Percentiles rank a stretch among this genome's conserved stretches.
Evolutionary conservation across 2,329 filamentous ascomycete genomes (phyloP).

Genomic region (Amesomyces nigricolor): DNA sequence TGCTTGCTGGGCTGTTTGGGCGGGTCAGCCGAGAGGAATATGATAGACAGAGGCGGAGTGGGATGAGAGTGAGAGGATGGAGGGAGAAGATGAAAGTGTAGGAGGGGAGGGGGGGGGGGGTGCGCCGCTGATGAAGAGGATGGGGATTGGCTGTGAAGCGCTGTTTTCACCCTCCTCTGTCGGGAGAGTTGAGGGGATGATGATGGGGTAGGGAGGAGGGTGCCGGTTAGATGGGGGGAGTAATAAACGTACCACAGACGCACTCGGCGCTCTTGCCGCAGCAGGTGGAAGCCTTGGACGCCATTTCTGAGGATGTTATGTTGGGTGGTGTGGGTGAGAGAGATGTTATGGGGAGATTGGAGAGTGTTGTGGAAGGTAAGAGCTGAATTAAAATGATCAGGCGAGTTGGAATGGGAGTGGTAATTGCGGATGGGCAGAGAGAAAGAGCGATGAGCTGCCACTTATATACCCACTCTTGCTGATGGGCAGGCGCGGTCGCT

Average conservation of each 20-base stretch:
- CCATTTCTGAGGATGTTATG: slow-evolving; percentile 22
- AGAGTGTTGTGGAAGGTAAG: not conserved
- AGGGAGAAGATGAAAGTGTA: not conserved
- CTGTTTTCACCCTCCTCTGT: too few relatives aligned
- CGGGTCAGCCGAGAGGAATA: slow-evolving; percentile 4
- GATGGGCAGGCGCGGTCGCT: not conserved
- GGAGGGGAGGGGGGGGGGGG: not conserved
- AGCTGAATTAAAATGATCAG: not conserved
- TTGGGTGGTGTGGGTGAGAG: slow-evolving; percentile 3
- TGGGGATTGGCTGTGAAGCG: too few relatives aligned
- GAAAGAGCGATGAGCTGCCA: not conserved
- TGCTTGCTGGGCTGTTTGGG: slow-evolving; percentile 53
- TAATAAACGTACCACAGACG: slow-evolving; percentile 48
- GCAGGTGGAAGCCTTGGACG: slow-evolving; percentile 45
- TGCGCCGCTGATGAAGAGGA: too few relatives aligned
- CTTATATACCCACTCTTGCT: slow-evolving; percentile 10
- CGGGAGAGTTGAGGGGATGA: too few relatives aligned
- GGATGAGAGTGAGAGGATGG: not conserved
- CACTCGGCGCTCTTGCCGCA: slow-evolving; percentile 51
- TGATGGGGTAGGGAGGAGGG: not conserved
- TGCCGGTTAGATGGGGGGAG: not conserved
- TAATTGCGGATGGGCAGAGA: not conserved
- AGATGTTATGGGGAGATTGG: not conserved
- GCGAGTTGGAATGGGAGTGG: not conserved
- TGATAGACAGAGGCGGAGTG: not conserved